A percentile compares a stretch with the other conserved stretches of the same genome.
These are phyloP conservation scores for Pseudocercospora crystallina DNA, from an alignment of 2,329 filamentous ascomycete species.

Conservation along the genomic window DNA sequence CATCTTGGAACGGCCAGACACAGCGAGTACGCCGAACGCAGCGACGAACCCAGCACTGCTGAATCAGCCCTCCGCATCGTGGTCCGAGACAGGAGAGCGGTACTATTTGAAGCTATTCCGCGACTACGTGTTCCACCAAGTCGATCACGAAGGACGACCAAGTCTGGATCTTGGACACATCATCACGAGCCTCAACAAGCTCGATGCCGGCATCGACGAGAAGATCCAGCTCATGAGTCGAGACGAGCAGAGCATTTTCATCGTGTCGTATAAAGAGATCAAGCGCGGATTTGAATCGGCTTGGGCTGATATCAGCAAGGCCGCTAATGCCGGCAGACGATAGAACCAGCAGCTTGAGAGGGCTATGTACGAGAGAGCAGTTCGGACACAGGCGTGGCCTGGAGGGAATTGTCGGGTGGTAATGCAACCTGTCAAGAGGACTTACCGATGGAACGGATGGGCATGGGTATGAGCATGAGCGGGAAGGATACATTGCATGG, in stretches of 20 bases:
- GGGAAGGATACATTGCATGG: no score
- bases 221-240: conserved; percentile 81
- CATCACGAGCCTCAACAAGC: conserved; percentile 80
- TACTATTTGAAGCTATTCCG: conserved; percentile 94
- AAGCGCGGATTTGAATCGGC: conserved; percentile 64
- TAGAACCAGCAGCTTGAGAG: neutral
- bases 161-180: conserved; percentile 87
- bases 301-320: conserved; percentile 55
- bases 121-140: conserved; percentile 96
- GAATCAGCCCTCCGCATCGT: conserved; percentile 46
- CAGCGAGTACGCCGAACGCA: conserved; percentile 39
- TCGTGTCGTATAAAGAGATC: conserved; percentile 87
- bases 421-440: no score
- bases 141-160: conserved; percentile 79
- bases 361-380: no score
- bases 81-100: conserved; percentile 90
- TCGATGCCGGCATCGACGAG: conserved; percentile 87
- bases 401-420: no score
- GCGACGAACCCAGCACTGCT: conserved; percentile 29
- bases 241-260: conserved; percentile 84
- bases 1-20: conserved; percentile 87
- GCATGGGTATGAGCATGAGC: no score
- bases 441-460: no score
- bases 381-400: no score
- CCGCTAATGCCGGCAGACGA: conserved; percentile 18